Evolutionary conservation across 2,329 filamentous ascomycete genomes (phyloP).

Genomic region (Blastomyces gilchristii): DNA sequence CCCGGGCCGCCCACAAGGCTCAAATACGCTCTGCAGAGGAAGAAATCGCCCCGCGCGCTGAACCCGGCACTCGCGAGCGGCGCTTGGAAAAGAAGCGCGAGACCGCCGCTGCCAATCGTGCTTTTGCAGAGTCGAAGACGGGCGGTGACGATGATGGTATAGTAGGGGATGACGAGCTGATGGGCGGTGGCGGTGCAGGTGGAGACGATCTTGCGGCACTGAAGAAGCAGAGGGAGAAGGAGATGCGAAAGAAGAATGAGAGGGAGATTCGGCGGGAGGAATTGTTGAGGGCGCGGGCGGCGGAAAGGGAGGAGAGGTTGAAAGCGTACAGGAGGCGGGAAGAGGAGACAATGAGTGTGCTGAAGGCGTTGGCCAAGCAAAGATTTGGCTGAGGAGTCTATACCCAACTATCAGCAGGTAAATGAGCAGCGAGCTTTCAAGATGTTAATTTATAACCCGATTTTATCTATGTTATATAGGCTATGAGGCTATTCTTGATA

Average conservation of each 20-base stretch:
- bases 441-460: not conserved
- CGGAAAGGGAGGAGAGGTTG: constrained; percentile 69
- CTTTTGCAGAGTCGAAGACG: constrained; percentile 52
- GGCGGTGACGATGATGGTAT: constrained; percentile 47
- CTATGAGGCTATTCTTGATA: not conserved
- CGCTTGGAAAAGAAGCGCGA: constrained; percentile 76
- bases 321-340: constrained; percentile 64
- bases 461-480: not conserved
- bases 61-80: constrained; percentile 71
- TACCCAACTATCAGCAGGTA: not conserved
- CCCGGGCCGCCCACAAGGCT: constrained; percentile 38
- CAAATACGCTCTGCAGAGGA: constrained; percentile 41
- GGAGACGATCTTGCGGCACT: constrained; percentile 45
- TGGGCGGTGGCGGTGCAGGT: constrained; percentile 56
- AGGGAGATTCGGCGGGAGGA: constrained; percentile 75
- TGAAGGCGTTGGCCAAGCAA: constrained; percentile 67
- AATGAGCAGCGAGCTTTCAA: not conserved
- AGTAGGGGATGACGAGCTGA: constrained; percentile 62
- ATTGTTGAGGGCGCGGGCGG: constrained; percentile 59
- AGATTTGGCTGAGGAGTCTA: constrained; percentile 52
- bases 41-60: constrained; percentile 71
- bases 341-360: constrained; percentile 70
- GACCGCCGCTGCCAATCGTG: constrained; percentile 59
- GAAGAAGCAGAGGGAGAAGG: constrained; percentile 54
- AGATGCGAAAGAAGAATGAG: constrained; percentile 69